Conservation (phyloP, 2,329 filamentous ascomycete genomes). For the Aurifilum marmelostoma region DNA sequence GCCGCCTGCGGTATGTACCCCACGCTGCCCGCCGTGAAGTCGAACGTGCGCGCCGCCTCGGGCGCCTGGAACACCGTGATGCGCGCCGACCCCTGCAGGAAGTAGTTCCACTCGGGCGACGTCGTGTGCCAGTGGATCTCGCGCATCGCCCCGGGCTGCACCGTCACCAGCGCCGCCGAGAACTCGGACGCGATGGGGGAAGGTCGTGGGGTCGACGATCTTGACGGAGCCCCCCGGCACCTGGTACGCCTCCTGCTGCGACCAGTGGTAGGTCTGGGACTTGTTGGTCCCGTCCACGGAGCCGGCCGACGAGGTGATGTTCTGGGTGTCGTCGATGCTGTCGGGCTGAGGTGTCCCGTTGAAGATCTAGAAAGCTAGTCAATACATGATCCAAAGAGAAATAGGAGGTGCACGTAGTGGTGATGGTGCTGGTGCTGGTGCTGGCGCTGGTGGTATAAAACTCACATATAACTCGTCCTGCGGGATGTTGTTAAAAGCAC, state of each 20-base stretch:
- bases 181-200: constrained; percentile 60
- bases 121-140: constrained; percentile 67
- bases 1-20: constrained; percentile 59
- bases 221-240: constrained; percentile 62
- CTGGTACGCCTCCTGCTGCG: constrained; percentile 52
- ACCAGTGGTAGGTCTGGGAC: constrained; percentile 56
- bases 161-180: constrained; percentile 58
- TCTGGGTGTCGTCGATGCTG: constrained; percentile 48
- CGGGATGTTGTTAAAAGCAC: constrained; percentile 52
- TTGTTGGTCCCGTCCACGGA: constrained; percentile 39
- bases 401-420: too few relatives aligned
- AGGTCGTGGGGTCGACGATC: constrained; percentile 59
- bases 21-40: constrained; percentile 62
- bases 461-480: constrained; percentile 49
- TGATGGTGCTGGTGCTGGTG: too few relatives aligned
- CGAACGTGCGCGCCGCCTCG: constrained; percentile 55
- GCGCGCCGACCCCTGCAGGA: constrained; percentile 58
- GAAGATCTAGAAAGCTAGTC: constrained; percentile 45
- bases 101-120: constrained; percentile 65
- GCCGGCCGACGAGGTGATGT: constrained; percentile 50
- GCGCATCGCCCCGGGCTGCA: constrained; percentile 66
- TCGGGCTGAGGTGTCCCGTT: constrained; percentile 52
- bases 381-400: too few relatives aligned
- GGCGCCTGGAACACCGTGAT: constrained; percentile 60
- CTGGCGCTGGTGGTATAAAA: too few relatives aligned